Evolutionary conservation across 306 rosid genomes (phyloP), one percentile per base, ranked within the genome.

Genomic region (Prunus padus): DNA sequence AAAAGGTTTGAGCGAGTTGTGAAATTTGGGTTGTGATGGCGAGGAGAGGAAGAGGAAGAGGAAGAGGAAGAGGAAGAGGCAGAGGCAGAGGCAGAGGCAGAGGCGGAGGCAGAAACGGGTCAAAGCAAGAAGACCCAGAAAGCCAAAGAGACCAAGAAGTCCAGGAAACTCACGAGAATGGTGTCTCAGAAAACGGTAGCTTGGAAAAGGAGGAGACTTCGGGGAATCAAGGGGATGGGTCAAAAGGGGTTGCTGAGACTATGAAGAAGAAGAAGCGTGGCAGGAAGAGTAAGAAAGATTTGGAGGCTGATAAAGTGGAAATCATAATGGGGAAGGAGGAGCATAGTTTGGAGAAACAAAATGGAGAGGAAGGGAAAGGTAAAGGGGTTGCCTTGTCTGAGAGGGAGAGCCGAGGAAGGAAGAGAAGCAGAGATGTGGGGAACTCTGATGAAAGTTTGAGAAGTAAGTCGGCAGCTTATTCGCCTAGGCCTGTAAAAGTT

Each of bases 21-120:
- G n/a, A 3, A 25, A n/a, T 60, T 26, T 8, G 8, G 28, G 7
- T 15, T 25, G 10, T 25, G 2, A 67, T 67, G 72, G 72, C 72
- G 40, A 23, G 72, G 16, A 49, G 56, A 23, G 51, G 67, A 3
- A 67, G 71, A 44, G 71, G 71, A 7, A 22, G 71, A 66, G 71
- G 54, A 13, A 40, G 47, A 60, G 40, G 65, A 3, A 66, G 71
- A 59, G 12, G 54, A 16, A 47, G 71, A 22, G 50, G 66, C 0
- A 66, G 71, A 44, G 71, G 71, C 0, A 22, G 71, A 67, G 71
- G 55, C 18, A 11, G 49, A 60, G 42, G 65, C 1, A 8, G 65
- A 60, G 10, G 42, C 42, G 42, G 42, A 5, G 42, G 42, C 42
- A 37, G 42, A 37, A 37, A 7, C 42, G 9, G 9, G 42, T 37